Evolutionary conservation across 2,329 filamentous ascomycete species (phyloP).

Genomic region (Cladosporium sp.): DNA sequence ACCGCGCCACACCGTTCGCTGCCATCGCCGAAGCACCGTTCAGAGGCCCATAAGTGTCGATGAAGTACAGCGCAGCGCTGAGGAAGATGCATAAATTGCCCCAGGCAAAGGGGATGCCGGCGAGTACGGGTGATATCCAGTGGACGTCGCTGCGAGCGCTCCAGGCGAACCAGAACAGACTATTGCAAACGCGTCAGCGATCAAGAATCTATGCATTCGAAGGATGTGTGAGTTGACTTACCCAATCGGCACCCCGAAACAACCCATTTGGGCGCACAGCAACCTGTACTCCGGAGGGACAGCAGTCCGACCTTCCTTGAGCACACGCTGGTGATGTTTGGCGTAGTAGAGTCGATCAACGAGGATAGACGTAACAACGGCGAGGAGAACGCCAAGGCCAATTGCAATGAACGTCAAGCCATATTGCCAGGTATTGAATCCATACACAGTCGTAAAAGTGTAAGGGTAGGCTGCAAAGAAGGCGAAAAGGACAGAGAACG

Average conservation of each 20-base stretch:
- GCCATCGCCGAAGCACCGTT: slow-evolving; percentile 60
- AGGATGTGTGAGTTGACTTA: slow-evolving; percentile 16
- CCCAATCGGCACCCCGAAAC: slow-evolving; percentile 36
- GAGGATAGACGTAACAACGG: slow-evolving; percentile 42
- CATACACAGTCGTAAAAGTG: slow-evolving; percentile 67
- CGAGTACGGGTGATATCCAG: slow-evolving; percentile 42
- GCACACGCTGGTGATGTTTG: slow-evolving; percentile 31
- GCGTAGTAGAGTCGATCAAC: slow-evolving; percentile 42
- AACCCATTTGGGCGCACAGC: slow-evolving; percentile 38
- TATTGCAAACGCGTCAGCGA: neutral
- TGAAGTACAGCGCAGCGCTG: slow-evolving; percentile 45
- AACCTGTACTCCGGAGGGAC: slow-evolving; percentile 39
- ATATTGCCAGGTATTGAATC: slow-evolving; percentile 73
- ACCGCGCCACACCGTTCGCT: slow-evolving; percentile 60
- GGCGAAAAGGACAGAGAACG: slow-evolving; percentile 34
- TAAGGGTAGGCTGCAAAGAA: slow-evolving; percentile 38
- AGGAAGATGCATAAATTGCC: slow-evolving; percentile 39
- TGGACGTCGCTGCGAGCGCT: slow-evolving; percentile 37
- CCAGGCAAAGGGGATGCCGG: slow-evolving; percentile 35
- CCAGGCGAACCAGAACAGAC: slow-evolving; percentile 45
- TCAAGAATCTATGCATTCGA: neutral
- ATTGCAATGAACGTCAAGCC: slow-evolving; percentile 76
- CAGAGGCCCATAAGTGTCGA: slow-evolving; percentile 57
- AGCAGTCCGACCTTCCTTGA: slow-evolving; percentile 29
- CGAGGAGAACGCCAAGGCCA: slow-evolving; percentile 65